Evolutionary conservation across 2,329 filamentous ascomycete species (phyloP), one percentile per base, ranked within the genome.

Genomic region (Colletotrichum cordylinicola): DNA sequence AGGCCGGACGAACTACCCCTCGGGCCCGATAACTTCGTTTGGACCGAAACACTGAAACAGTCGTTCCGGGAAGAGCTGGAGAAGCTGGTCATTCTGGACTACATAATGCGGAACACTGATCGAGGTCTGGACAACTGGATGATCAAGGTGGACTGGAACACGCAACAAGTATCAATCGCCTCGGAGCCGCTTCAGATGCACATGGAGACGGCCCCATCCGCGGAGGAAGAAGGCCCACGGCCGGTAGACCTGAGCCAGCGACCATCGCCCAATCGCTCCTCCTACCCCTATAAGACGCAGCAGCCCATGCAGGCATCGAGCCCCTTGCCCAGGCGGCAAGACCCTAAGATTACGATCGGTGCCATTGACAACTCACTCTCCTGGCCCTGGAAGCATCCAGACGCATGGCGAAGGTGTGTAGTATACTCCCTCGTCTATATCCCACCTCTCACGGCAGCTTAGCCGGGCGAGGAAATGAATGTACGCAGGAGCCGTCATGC

Each of bases 101-200:
- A 99, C 83, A 98, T 99, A 78, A 99, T 99, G 97, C 92, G 97
- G 74, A 99, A 99, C 82, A 99, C 97, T 2, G 97, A 99, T 83
- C 92, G 97, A 85, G 97, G 97, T 2, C 88, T 98, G 72, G 97
- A 99, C 83, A 99, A 99, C 81, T 99, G 97, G 97, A 99, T 99
- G 97, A 96, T 99, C 82, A 97, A 95, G 84, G 95, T 99, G 37
- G 96, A 99, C 84, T 95, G 93, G 90, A 91, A 95, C 79, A 93
- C 91, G 4, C 92, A 97, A 81, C 91, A 94, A 80, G 96, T 97
- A 15, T 95, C 94, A 9, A 95, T 99, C 78, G 93, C 94, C 18
- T 95, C 95, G 1, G 96, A 98, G 76, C 95, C 96, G 13, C 87
- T 91, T 60, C 90, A 91, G 33, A 84, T 98, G 88, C 82, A 95